Evolutionary conservation across 441 rosid genomes (phyloP), one percentile per base, ranked within the genome.

Genomic region (Pelargonium cotyledonis): DNA sequence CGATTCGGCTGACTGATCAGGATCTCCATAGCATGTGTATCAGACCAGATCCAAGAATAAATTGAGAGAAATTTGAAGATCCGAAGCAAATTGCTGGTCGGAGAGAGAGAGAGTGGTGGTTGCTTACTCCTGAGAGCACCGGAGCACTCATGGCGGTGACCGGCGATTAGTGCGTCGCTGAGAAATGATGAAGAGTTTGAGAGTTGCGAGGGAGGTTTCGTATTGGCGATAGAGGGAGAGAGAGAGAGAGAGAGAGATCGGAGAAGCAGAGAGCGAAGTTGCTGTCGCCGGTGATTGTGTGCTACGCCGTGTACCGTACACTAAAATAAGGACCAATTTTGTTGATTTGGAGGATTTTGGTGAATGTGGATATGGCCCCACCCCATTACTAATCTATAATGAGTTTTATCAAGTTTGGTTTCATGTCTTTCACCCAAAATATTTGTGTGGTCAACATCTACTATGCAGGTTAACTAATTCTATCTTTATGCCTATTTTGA

Each of bases 81-180:
- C 85, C 71, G 75, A 47, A 5, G 19, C 14, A 21, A 19, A 60
- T 60, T 47, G 12, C 55, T 18, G 9, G 4, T 44, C 19, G 7
- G 12, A 21, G 10, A 6, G 35, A 38, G 57, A 51, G 69, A 14
- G 43, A 8, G 62, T 10, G 31, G 3, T 55, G 23, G 40, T 35
- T n/a, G 64, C 58, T 61, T 84, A 81, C 84, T 44, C 73, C 80
- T 53, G 76, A 35, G 63, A 80, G 73, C 62, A 81, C 76, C 75
- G 88, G 82, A 77, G 95, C 83, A 78, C 91, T 90, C 95, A 88
- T 90, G 60, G 73, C 47, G 46, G 68, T 12, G 65, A 63, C 43
- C 68, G 70, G 58, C 18, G 47, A 67, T 67, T 16, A 40, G 46
- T 35, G 40, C 40, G 26, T 58, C n/a, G 63, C 11, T 9, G 31